Evolutionary conservation across 1,284 basidiomycete genomes (phyloP).

Genomic region (Dichomitus squalens): DNA sequence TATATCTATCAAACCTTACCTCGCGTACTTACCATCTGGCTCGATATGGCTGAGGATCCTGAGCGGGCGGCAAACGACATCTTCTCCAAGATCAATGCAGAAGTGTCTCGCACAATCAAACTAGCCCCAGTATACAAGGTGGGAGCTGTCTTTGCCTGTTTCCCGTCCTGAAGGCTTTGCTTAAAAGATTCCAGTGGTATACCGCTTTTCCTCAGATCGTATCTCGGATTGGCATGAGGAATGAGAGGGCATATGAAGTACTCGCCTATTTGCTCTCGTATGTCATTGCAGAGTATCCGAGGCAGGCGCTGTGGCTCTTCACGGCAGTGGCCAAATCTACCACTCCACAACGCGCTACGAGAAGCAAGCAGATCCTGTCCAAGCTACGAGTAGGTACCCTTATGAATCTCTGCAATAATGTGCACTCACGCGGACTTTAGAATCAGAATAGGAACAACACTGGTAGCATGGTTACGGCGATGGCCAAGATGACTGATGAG

Average conservation of each 20-base stretch:
- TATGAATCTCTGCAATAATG: slow-evolving; percentile 13
- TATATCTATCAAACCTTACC: slow-evolving; percentile 97
- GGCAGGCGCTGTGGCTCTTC: slow-evolving; percentile 94
- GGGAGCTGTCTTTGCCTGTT: slow-evolving; percentile 9
- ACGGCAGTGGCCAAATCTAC: slow-evolving; percentile 89
- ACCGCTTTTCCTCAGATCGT: slow-evolving; percentile 97
- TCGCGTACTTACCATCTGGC: slow-evolving; percentile 92
- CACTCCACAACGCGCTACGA: slow-evolving; percentile 59
- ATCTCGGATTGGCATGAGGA: slow-evolving; percentile 87
- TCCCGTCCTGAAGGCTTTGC: neutral
- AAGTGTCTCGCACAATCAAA: slow-evolving; percentile 57
- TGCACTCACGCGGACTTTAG: slow-evolving; percentile 22
- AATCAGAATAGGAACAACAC: slow-evolving; percentile 42
- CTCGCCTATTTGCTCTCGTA: slow-evolving; percentile 73
- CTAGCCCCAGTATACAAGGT: slow-evolving; percentile 80
- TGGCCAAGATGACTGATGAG: slow-evolving; percentile 65
- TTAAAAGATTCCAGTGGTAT: slow-evolving; percentile 72
- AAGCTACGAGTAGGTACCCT: slow-evolving; percentile 57
- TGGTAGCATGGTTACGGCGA: slow-evolving; percentile 56
- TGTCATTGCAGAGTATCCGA: slow-evolving; percentile 84
- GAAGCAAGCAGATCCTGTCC: slow-evolving; percentile 69
- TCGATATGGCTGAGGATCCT: slow-evolving; percentile 83
- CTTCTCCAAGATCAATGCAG: slow-evolving; percentile 59
- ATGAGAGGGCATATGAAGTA: slow-evolving; percentile 66
- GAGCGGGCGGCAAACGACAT: slow-evolving; percentile 37